These are phyloP conservation scores for Penicillium samsonianum DNA, from an alignment of 495 filamentous ascomycete species.

Conservation along the genomic window DNA sequence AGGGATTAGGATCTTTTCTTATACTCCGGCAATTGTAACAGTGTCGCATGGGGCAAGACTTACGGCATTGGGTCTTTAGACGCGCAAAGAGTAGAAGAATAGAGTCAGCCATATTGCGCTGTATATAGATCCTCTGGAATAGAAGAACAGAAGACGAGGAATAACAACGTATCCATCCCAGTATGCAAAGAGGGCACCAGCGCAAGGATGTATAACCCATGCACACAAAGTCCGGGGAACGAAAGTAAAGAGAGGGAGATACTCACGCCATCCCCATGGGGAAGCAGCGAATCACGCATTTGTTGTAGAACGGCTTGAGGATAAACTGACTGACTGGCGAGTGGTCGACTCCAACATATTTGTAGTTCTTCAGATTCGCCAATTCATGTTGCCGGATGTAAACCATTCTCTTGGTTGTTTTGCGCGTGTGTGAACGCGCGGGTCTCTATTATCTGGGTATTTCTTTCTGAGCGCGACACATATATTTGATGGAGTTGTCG, in stretches of 20 bases:
- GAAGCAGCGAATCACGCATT: constrained; percentile 89
- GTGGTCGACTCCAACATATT: constrained; percentile 88
- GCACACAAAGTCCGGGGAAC: neutral
- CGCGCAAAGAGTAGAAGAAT: constrained; percentile 20
- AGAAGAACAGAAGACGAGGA: neutral
- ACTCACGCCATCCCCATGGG: constrained; percentile 92
- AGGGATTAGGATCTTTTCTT: constrained; percentile 6
- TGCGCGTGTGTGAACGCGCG: constrained; percentile 7
- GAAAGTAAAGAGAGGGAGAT: constrained; percentile 20
- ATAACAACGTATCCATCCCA: neutral
- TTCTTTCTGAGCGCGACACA: neutral
- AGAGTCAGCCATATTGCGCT: constrained; percentile 21
- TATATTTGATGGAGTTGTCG: constrained; percentile 4
- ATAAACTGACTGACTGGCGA: constrained; percentile 86
- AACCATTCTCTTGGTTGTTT: constrained; percentile 53
- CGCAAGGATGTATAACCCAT: neutral
- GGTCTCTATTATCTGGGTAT: constrained; percentile 2
- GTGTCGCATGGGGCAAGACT: constrained; percentile 35
- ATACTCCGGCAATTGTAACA: constrained; percentile 7
- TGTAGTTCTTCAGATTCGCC: constrained; percentile 84
- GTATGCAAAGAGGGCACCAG: neutral
- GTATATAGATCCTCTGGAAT: neutral
- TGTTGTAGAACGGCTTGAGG: constrained; percentile 96
- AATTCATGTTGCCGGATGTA: constrained; percentile 93
- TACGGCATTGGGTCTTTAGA: constrained; percentile 60